Conservation (phyloP, 306 rosid genomes). For the Benincasa hispida region DNA sequence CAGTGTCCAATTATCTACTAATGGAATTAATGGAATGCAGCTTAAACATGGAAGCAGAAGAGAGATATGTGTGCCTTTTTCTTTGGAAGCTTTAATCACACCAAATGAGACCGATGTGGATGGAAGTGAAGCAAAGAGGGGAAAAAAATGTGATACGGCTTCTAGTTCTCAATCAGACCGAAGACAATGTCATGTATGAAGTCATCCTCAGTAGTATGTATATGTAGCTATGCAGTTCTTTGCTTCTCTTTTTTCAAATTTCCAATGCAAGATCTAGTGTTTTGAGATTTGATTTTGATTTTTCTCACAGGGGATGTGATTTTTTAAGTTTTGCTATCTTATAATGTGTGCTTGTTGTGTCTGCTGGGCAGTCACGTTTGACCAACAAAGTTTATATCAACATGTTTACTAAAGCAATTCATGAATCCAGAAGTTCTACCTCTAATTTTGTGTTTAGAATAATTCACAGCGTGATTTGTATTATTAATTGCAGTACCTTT, state of each 20-base stretch:
- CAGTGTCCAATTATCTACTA: not conserved
- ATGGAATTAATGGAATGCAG: conserved; percentile 28
- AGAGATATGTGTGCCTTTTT: conserved; percentile 24
- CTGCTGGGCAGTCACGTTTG: not conserved
- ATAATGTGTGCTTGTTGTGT: not conserved
- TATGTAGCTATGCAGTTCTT: not conserved
- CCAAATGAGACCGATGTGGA: conserved; percentile 22
- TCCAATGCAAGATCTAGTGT: not conserved
- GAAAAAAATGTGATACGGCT: conserved; percentile 31
- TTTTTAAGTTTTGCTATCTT: not conserved
- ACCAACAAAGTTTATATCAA: not conserved
- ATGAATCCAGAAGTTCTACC: conserved; percentile 2
- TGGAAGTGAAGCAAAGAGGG: conserved; percentile 30
- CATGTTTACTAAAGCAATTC: not conserved
- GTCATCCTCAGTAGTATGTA: conserved; percentile 14
- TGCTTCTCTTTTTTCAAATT: not conserved
- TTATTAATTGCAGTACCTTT: not conserved
- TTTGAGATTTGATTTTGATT: not conserved
- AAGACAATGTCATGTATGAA: conserved; percentile 44
- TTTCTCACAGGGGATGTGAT: not conserved
- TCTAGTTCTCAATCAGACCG: conserved; percentile 30
- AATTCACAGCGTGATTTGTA: not conserved
- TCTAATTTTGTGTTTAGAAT: not conserved
- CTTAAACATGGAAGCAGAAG: conserved; percentile 31
- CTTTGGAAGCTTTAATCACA: conserved; percentile 44